Evolutionary conservation across 2,329 filamentous ascomycete genomes (phyloP).

Genomic region (Scolecobasidium constrictum): DNA sequence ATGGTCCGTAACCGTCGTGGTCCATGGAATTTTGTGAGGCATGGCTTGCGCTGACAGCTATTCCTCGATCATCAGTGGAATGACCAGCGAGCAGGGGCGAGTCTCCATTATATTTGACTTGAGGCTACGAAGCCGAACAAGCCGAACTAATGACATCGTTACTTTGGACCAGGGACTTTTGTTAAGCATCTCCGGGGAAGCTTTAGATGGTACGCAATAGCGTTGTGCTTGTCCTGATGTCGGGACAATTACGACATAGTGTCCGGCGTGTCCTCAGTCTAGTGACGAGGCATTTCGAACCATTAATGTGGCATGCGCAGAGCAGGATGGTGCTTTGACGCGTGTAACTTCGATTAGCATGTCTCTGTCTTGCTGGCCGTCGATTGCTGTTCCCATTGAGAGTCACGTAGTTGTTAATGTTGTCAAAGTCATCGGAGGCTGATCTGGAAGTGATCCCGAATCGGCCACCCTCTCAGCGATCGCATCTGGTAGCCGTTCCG

Average conservation of each 20-base stretch:
- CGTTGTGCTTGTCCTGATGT: not conserved
- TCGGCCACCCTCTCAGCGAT: too few species aligned
- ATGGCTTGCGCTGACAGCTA: not conserved
- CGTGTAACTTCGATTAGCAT: too few species aligned
- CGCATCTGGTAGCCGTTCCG: too few species aligned
- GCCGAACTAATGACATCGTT: not conserved
- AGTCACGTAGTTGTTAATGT: too few species aligned
- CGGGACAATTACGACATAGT: not conserved
- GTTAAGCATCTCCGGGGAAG: not conserved
- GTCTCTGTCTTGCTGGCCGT: too few species aligned
- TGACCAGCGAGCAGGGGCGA: too few species aligned
- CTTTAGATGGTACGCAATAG: not conserved
- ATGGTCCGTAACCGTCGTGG: conserved; percentile 20
- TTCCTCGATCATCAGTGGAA: not conserved
- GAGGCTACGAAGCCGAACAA: not conserved
- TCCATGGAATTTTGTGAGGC: conserved; percentile 16
- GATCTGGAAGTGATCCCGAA: too few species aligned
- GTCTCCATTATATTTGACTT: not conserved
- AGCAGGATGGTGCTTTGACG: too few species aligned
- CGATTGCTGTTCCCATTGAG: too few species aligned
- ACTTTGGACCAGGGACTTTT: not conserved
- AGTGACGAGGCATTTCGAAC: too few species aligned
- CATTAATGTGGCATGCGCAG: too few species aligned
- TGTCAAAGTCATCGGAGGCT: too few species aligned
- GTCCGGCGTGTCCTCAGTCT: not conserved